Evolutionary conservation across 1,284 basidiomycete genomes (phyloP).

Genomic region (Abortiporus biennis): DNA sequence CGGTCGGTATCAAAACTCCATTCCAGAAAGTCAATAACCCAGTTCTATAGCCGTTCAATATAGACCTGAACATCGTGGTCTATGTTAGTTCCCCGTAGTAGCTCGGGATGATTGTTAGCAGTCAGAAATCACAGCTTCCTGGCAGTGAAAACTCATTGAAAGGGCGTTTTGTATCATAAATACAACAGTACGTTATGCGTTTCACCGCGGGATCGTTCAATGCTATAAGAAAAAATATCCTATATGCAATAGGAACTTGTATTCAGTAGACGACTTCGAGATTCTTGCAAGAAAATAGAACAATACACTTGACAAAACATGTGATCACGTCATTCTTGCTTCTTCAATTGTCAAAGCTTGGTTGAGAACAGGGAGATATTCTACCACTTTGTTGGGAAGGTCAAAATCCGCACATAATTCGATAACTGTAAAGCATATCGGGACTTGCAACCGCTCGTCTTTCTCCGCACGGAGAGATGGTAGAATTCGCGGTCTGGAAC

Average conservation of each 20-base stretch:
- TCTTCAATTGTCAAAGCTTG: constrained; percentile 27
- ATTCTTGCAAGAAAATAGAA: not conserved
- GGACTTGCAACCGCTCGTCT: constrained; percentile 34
- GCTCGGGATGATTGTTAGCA: constrained; percentile 25
- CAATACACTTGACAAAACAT: constrained; percentile 31
- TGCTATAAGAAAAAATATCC: constrained; percentile 40
- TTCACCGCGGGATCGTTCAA: constrained; percentile 34
- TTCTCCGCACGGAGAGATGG: constrained; percentile 31
- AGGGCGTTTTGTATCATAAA: constrained; percentile 28
- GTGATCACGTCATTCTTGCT: constrained; percentile 33
- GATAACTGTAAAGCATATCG: constrained; percentile 33
- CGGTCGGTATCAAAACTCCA: constrained; percentile 31
- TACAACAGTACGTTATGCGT: constrained; percentile 38
- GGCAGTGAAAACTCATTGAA: constrained; percentile 35
- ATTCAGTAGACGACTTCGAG: constrained; percentile 1
- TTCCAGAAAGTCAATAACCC: constrained; percentile 32
- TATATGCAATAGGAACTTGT: constrained; percentile 12
- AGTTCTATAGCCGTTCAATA: constrained; percentile 30
- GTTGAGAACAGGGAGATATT: constrained; percentile 30
- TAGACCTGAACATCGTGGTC: constrained; percentile 29
- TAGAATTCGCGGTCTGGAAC: constrained; percentile 32
- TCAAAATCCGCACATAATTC: constrained; percentile 33
- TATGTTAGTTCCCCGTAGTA: constrained; percentile 32
- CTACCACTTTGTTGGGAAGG: constrained; percentile 29
- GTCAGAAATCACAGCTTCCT: too few species aligned